Percentiles rank a stretch among this genome's conserved stretches.
Evolutionary conservation across 2,329 filamentous ascomycete species (phyloP).

Genomic region (Aureobasidium namibiae): DNA sequence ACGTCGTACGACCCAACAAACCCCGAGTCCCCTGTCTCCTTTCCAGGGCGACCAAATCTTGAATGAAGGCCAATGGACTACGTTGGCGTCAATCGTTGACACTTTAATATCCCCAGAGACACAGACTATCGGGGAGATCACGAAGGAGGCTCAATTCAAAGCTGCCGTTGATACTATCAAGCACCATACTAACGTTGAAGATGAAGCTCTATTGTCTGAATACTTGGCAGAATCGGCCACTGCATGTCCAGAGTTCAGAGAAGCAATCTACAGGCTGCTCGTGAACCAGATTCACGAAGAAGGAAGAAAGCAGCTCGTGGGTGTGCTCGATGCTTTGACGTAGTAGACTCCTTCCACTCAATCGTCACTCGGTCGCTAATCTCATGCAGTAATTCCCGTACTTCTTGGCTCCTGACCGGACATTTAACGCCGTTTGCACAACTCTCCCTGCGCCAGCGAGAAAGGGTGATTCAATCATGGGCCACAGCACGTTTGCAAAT

Average conservation of each 20-base stretch:
- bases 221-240: conserved; percentile 28
- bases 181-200: conserved; percentile 30
- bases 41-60: conserved; percentile 40
- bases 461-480: conserved; percentile 58
- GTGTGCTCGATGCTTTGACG: not conserved
- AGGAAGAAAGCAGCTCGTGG: conserved; percentile 40
- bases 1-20: conserved; percentile 10
- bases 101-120: conserved; percentile 47
- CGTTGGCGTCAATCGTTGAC: conserved; percentile 49
- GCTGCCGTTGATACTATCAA: conserved; percentile 34
- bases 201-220: conserved; percentile 25
- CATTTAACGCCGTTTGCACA: conserved; percentile 53
- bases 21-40: conserved; percentile 35
- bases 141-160: conserved; percentile 20
- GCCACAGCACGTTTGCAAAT: conserved; percentile 46
- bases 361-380: not conserved
- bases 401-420: conserved; percentile 60
- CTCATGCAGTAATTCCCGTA: conserved; percentile 45
- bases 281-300: conserved; percentile 41
- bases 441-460: conserved; percentile 52
- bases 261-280: conserved; percentile 42
- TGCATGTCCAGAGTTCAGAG: conserved; percentile 45
- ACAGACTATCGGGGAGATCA: not conserved
- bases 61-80: conserved; percentile 50
- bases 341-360: not conserved